A percentile compares a stretch with the other conserved stretches of the same genome.
Conservation (phyloP, 75 land plant genomes). For the Larix kaempferi region DNA sequence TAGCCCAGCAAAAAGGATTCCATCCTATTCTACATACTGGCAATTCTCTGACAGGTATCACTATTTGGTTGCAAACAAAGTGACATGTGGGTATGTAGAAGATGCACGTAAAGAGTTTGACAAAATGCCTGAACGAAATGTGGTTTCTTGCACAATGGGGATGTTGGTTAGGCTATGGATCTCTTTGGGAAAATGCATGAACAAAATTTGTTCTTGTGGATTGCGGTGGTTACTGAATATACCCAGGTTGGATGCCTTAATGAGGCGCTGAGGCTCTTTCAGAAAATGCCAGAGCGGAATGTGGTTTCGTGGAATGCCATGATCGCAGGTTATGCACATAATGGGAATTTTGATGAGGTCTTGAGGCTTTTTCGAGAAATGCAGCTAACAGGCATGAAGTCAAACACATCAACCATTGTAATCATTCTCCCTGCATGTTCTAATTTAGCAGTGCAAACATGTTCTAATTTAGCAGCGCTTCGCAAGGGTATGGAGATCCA, state of each 20-base stretch:
- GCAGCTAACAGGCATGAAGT: slow-evolving; percentile 10
- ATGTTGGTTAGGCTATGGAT: slow-evolving; percentile 16
- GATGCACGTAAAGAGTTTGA: slow-evolving; percentile 25
- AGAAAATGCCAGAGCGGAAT: slow-evolving; percentile 14
- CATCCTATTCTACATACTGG: too few species aligned
- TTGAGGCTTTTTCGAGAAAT: slow-evolving; percentile 22
- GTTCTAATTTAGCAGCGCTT: slow-evolving; percentile 22
- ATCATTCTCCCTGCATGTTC: slow-evolving; percentile 26
- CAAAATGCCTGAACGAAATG: slow-evolving; percentile 26
- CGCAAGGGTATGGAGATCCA: slow-evolving; percentile 35
- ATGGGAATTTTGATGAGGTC: slow-evolving; percentile 21
- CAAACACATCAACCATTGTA: slow-evolving; percentile 20
- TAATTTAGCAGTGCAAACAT: too few species aligned
- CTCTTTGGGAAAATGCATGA: slow-evolving; percentile 26
- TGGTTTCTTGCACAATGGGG: slow-evolving; percentile 41
- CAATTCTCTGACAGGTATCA: too few species aligned
- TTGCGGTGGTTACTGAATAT: slow-evolving; percentile 27
- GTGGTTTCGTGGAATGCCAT: slow-evolving; percentile 34
- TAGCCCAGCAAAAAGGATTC: too few species aligned
- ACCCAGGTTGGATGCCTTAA: slow-evolving; percentile 23
- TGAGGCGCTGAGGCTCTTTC: slow-evolving; percentile 20
- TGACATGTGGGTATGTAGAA: slow-evolving; percentile 18
- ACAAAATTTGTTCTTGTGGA: slow-evolving; percentile 20
- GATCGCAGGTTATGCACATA: slow-evolving; percentile 31
- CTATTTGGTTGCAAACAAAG: too few species aligned